Base-by-base conservation (phyloP, 352 stramenopile species). In the Phytophthora constricta region DNA sequence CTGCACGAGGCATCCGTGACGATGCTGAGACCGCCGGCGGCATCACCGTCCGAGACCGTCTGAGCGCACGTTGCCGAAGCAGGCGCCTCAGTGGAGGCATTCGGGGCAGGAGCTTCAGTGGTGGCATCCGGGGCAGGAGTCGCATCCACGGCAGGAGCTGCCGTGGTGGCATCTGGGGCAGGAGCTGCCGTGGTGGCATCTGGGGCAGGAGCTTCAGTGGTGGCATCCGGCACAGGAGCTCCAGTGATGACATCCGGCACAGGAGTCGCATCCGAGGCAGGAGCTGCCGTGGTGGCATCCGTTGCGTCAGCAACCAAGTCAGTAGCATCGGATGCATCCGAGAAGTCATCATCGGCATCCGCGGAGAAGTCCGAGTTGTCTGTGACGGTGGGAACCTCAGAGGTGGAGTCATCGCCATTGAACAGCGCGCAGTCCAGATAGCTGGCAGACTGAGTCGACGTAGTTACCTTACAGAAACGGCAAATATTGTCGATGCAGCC, bases 401-500 rank as follows among this genome's bases (percentile, higher is more conserved):
- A 45, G 39, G 22, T 57, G 10, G 58, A 49, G 3, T 27, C 33
- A 22, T 39, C 31, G 13, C 13, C 27, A 13, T 14, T 23, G 49
- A 71, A 64, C n/a, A 31, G 23, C 16, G 63, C 28, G 28, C 69
- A 77, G 39, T 67, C 49, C 28, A 61, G 9, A 25, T 81, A 60
- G 4, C 70, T 60, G 7, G 60, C 41, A 3, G 69, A 81, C 57
- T 70, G 57, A 4, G 37, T 23, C 9, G 76, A 81, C 19, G 51
- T 66, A 3, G 25, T 63, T 13, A 61, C 53, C 70, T 82, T 80
- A 65, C 76, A 84, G 67, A 75, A 82, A 41, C 74, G 70, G 62
- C 76, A 85, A 20, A 74, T 61, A 22, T 62, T 51, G 22, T 65
- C 64, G 4, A 82, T 70, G 50, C 76, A 85, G 31, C 76, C 76